A percentile compares a stretch with the other conserved stretches of the same genome.
Evolutionary conservation across 345 rosid species (phyloP).

Genomic region (Melaleuca alternifolia): DNA sequence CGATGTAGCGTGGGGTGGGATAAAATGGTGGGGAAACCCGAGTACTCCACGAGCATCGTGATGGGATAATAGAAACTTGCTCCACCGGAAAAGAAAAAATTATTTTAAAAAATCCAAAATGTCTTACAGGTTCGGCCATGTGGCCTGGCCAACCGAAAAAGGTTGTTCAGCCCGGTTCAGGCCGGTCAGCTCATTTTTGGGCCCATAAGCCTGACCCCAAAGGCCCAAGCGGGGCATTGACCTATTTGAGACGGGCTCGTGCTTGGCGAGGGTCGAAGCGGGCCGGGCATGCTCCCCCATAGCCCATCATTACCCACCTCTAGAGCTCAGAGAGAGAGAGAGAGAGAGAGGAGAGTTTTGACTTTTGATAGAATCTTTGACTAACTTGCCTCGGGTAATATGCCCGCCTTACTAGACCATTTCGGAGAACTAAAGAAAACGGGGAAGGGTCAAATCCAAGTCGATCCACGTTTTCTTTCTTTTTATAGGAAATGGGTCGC

Average conservation of each 20-base stretch:
- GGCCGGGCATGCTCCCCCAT: neutral
- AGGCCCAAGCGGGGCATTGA: neutral
- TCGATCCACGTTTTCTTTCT: neutral
- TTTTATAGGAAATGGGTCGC: accelerated
- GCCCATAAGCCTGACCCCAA: neutral
- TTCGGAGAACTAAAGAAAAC: neutral
- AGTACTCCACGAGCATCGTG: neutral
- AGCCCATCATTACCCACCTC: neutral
- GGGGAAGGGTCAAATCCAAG: neutral
- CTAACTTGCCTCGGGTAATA: neutral
- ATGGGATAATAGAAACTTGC: neutral
- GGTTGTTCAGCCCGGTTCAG: neutral
- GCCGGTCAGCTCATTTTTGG: neutral
- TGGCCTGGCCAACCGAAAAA: neutral
- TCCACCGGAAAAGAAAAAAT: neutral
- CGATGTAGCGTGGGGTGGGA: neutral
- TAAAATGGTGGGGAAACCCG: neutral
- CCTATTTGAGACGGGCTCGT: neutral
- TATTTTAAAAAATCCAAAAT: neutral
- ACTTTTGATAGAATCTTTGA: neutral
- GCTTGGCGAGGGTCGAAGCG: accelerated
- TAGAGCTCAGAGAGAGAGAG: accelerated
- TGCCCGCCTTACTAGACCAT: neutral
- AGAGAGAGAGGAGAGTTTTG: neutral
- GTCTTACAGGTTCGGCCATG: neutral